phyloP scores from a whole-genome alignment of 257 asterid species.

The Nicotiana noctiflora region DNA sequence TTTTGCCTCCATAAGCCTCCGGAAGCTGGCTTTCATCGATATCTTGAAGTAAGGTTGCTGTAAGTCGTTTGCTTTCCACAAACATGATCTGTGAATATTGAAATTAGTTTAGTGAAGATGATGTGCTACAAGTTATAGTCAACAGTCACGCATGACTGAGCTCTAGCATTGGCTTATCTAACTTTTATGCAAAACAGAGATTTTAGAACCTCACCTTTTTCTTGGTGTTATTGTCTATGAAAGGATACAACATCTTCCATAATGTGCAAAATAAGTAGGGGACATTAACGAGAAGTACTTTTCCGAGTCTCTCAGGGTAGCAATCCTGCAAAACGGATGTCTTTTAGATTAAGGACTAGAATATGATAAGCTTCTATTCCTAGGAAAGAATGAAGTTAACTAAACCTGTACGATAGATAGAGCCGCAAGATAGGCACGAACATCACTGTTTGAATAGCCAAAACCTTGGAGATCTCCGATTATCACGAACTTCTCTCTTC shows the following conservation, averaged over 20 bases:
- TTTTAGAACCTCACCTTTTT: conserved; percentile 42
- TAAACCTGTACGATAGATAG: conserved; percentile 32
- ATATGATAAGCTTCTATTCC: neutral
- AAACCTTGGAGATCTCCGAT: conserved; percentile 70
- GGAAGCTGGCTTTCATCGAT: conserved; percentile 79
- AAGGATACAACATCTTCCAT: conserved; percentile 69
- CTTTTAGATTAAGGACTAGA: neutral
- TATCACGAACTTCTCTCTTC: conserved; percentile 65
- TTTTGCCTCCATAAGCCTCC: conserved; percentile 68
- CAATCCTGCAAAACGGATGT: conserved; percentile 43
- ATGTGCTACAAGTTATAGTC: neutral
- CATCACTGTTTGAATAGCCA: conserved; percentile 63
- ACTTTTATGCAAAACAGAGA: neutral
- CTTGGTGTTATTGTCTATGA: conserved; percentile 71
- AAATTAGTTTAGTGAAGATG: neutral
- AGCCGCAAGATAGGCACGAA: conserved; percentile 54
- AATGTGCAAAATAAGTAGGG: conserved; percentile 55
- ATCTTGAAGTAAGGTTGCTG: conserved; percentile 45
- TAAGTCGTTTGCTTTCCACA: conserved; percentile 53
- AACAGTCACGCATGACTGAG: neutral
- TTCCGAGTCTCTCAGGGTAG: conserved; percentile 87
- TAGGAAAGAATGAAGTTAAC: neutral
- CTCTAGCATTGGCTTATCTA: neutral
- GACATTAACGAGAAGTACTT: conserved; percentile 40
- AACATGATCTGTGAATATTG: conserved; percentile 42